Conservation (phyloP, 768 basidiomycete species). For the Coprinellus aureogranulatus region DNA sequence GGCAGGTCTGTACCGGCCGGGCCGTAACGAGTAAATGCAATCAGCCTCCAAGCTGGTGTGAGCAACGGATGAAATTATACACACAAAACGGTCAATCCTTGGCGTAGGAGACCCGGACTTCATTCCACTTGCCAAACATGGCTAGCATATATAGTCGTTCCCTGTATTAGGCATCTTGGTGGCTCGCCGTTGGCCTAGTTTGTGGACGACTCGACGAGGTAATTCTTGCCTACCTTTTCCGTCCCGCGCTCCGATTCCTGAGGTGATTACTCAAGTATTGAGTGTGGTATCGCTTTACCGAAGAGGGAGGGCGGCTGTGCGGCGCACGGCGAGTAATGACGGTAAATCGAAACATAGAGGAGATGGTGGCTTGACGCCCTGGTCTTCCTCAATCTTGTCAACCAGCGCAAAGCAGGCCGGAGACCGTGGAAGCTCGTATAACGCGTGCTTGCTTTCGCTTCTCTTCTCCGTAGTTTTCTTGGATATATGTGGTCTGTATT, state of each 20-base stretch:
- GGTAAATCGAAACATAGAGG: slow-evolving; percentile 17
- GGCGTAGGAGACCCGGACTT: slow-evolving; percentile 59
- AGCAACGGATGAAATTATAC: slow-evolving; percentile 36
- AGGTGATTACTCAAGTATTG: slow-evolving; percentile 6
- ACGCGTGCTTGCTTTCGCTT: slow-evolving; percentile 68
- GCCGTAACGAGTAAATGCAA: slow-evolving; percentile 45
- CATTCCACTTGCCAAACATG: slow-evolving; percentile 78
- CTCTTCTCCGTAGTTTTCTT: slow-evolving; percentile 85
- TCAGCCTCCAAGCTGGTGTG: not conserved
- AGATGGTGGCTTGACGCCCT: slow-evolving; percentile 35
- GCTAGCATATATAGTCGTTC: slow-evolving; percentile 86
- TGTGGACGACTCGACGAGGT: slow-evolving; percentile 73
- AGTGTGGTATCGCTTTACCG: not conserved
- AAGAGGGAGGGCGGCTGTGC: slow-evolving; percentile 7
- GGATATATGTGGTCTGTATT: no score
- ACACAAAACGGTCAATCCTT: slow-evolving; percentile 57
- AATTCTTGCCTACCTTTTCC: slow-evolving; percentile 63
- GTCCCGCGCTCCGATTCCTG: slow-evolving; percentile 27
- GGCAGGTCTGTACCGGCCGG: slow-evolving; percentile 64
- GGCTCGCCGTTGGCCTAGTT: slow-evolving; percentile 25
- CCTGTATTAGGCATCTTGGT: slow-evolving; percentile 52
- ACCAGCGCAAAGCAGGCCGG: slow-evolving; percentile 73
- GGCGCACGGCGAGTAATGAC: not conserved
- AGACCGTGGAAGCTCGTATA: slow-evolving; percentile 55
- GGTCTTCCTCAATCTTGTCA: slow-evolving; percentile 60